Percentiles rank a stretch among this genome's conserved stretches.
Conservation (phyloP, 2,329 filamentous ascomycete genomes). For the Colletotrichum sp. region DNA sequence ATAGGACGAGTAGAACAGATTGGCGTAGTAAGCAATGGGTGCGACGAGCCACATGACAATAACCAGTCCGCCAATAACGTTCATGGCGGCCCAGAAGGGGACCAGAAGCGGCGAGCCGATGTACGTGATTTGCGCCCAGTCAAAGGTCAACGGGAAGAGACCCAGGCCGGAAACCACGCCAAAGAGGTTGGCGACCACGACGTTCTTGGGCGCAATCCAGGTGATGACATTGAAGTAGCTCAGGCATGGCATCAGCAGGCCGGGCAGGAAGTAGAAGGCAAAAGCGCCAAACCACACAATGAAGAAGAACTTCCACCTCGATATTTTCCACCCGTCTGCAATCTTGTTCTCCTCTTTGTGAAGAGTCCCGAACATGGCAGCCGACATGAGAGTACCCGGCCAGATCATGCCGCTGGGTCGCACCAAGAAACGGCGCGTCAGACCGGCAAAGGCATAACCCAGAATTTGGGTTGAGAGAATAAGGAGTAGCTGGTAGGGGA, state of each 20-base stretch:
- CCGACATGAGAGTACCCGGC: constrained; percentile 87
- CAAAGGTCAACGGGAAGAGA: constrained; percentile 84
- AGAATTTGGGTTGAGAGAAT: constrained; percentile 87
- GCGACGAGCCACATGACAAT: constrained; percentile 86
- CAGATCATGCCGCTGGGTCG: constrained; percentile 90
- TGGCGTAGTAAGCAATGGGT: constrained; percentile 81
- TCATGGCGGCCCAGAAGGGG: constrained; percentile 86
- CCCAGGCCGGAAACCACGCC: constrained; percentile 85
- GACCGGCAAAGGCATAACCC: constrained; percentile 84
- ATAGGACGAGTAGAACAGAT: constrained; percentile 80
- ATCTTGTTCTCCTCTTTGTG: constrained; percentile 85
- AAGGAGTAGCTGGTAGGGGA: constrained; percentile 81
- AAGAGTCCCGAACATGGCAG: constrained; percentile 86
- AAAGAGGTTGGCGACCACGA: constrained; percentile 87
- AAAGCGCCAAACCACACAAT: constrained; percentile 74
- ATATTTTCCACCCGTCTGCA: constrained; percentile 83
- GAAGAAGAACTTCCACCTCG: constrained; percentile 84
- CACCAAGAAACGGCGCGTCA: constrained; percentile 82
- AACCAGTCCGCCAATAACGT: constrained; percentile 80
- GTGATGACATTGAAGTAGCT: constrained; percentile 91
- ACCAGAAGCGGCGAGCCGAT: constrained; percentile 85
- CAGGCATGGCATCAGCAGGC: constrained; percentile 80
- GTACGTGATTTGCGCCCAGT: constrained; percentile 90
- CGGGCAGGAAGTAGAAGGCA: constrained; percentile 84
- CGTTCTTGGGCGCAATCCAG: constrained; percentile 86